phyloP scores from a whole-genome alignment of 2,329 filamentous ascomycete species.

The Coniochaeta sp. region DNA sequence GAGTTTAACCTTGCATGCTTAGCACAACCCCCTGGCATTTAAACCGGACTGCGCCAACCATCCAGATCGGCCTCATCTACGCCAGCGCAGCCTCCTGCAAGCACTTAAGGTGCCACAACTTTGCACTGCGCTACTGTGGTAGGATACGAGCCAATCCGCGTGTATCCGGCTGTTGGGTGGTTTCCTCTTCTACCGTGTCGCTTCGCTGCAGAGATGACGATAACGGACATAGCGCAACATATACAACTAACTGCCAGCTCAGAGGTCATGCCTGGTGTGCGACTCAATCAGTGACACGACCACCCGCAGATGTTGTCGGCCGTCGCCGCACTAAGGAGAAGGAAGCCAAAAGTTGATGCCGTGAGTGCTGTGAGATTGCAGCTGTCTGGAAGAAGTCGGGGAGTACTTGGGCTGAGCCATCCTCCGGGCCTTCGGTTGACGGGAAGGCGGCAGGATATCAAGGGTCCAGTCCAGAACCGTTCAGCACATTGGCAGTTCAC shows the following conservation, averaged over 20 bases:
- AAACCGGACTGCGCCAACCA: not conserved
- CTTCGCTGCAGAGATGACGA: not conserved
- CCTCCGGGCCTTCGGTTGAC: not conserved
- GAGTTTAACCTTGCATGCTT: not conserved
- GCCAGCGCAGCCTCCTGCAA: not conserved
- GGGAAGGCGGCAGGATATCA: constrained; percentile 1
- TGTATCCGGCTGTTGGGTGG: too few relatives aligned
- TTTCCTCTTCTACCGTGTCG: not conserved
- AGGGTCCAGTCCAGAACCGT: not conserved
- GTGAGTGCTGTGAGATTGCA: not conserved
- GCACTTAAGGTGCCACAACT: not conserved
- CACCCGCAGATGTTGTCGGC: not conserved
- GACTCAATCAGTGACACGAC: not conserved
- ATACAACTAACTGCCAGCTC: not conserved
- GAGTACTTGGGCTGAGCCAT: not conserved
- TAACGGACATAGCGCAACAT: not conserved
- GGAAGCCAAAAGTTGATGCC: not conserved
- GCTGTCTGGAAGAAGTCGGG: not conserved
- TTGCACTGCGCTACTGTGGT: not conserved
- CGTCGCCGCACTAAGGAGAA: not conserved
- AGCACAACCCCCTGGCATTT: constrained; percentile 1
- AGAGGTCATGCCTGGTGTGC: not conserved
- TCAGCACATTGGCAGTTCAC: not conserved
- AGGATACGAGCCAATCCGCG: not conserved
- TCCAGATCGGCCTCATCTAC: not conserved